Conservation (phyloP, 331 rosid species). For the Dryas integrifolia region DNA sequence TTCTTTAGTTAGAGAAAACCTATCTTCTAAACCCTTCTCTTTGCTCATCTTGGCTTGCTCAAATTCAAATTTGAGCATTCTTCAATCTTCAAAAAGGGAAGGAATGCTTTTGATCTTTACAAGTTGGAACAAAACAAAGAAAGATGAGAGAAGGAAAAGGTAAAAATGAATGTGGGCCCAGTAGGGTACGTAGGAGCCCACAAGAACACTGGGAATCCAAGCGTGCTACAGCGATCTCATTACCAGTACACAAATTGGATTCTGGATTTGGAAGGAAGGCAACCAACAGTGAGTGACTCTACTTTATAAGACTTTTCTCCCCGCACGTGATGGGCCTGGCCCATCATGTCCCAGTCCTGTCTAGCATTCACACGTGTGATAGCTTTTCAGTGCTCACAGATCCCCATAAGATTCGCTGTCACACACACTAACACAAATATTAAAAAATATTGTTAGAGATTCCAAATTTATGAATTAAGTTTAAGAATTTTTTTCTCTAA, state of each 20-base stretch:
- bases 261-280: constrained; percentile 31
- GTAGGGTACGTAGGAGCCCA: constrained; percentile 8
- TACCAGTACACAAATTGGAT: constrained; percentile 10
- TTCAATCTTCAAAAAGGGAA: too few relatives aligned
- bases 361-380: constrained; percentile 87
- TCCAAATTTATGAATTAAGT: too few relatives aligned
- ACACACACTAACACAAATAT: constrained; percentile 22
- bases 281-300: neutral
- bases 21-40: neutral
- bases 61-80: neutral
- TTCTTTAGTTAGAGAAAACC: neutral
- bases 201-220: constrained; percentile 2
- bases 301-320: constrained; percentile 12
- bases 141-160: neutral
- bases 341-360: constrained; percentile 54
- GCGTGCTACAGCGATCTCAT: constrained; percentile 10
- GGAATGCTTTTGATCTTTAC: too few relatives aligned
- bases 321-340: constrained; percentile 71
- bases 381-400: constrained; percentile 32
- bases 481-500: too few relatives aligned
- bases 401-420: constrained; percentile 49
- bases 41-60: neutral
- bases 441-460: neutral
- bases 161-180: neutral
- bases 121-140: neutral